Conservation (phyloP, 352 stramenopile genomes). For the Pythium folliculosum region DNA sequence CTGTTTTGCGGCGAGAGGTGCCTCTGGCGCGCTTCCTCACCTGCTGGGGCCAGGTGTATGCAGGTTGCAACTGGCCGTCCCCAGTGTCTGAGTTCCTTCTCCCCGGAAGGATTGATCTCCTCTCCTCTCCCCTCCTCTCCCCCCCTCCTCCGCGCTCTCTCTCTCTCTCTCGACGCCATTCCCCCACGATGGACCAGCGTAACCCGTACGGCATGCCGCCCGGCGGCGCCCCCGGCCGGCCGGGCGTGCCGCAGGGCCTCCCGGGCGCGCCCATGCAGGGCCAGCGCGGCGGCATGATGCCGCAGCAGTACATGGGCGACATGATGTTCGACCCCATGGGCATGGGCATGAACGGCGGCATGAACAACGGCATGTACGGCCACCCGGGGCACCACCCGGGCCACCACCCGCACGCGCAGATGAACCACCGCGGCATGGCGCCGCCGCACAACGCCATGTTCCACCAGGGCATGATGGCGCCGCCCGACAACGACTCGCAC, state of each 20-base stretch:
- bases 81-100: constrained; percentile 22
- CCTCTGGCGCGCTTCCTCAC: constrained; percentile 13
- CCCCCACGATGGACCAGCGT: constrained; percentile 53
- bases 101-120: neutral
- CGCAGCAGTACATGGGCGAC: constrained; percentile 75
- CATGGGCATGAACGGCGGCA: constrained; percentile 55
- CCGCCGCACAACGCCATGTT: constrained; percentile 38
- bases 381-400: constrained; percentile 57
- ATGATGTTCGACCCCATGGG: constrained; percentile 75
- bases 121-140: neutral
- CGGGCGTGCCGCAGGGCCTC: constrained; percentile 29
- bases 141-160: neutral
- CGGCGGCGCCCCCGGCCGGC: constrained; percentile 24
- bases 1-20: constrained; percentile 4
- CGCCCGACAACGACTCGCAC: constrained; percentile 61
- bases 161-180: neutral
- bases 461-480: constrained; percentile 53
- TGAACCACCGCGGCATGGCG: constrained; percentile 36
- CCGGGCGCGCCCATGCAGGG: constrained; percentile 43
- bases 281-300: constrained; percentile 41
- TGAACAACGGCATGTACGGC: constrained; percentile 61
- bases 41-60: constrained; percentile 12
- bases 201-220: constrained; percentile 63
- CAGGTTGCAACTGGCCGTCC: neutral
- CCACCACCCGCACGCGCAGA: constrained; percentile 39